Evolutionary conservation across 2,329 filamentous ascomycete genomes (phyloP).

Genomic region (Colletotrichum australisinense): DNA sequence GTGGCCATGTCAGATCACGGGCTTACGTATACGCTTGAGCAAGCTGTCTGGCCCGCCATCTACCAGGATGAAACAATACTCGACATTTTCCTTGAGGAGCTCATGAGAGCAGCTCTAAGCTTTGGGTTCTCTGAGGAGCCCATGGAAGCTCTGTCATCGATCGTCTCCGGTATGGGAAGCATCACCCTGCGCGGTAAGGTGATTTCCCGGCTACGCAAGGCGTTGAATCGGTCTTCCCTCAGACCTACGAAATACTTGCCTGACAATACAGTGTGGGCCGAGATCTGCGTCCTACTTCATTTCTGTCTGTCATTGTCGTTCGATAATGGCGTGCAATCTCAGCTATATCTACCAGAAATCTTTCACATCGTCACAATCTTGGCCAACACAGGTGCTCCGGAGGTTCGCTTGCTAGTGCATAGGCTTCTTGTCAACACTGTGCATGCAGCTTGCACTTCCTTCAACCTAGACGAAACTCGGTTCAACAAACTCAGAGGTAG

Average conservation of each 20-base stretch:
- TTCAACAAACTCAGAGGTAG: conserved; percentile 66
- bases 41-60: conserved; percentile 74
- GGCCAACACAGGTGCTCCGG: conserved; percentile 70
- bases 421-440: conserved; percentile 74
- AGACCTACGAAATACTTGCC: conserved; percentile 73
- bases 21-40: conserved; percentile 70
- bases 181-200: conserved; percentile 74
- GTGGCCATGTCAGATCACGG: conserved; percentile 70
- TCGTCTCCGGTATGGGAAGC: conserved; percentile 72
- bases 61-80: conserved; percentile 73
- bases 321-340: conserved; percentile 74
- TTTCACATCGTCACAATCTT: conserved; percentile 80
- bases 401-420: conserved; percentile 70
- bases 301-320: conserved; percentile 76
- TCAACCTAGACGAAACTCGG: conserved; percentile 69
- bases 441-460: conserved; percentile 75
- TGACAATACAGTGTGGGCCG: conserved; percentile 76
- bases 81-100: conserved; percentile 75
- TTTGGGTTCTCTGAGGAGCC: conserved; percentile 69
- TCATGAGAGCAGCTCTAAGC: conserved; percentile 71
- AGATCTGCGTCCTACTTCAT: conserved; percentile 74
- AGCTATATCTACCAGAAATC: conserved; percentile 75
- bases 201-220: conserved; percentile 73
- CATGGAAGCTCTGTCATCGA: conserved; percentile 70
- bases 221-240: conserved; percentile 74